A percentile compares a stretch with the other conserved stretches of the same genome.
These are phyloP conservation scores for Auricularia auricula-judae DNA, from an alignment of 768 basidiomycete species.

Conservation along the genomic window DNA sequence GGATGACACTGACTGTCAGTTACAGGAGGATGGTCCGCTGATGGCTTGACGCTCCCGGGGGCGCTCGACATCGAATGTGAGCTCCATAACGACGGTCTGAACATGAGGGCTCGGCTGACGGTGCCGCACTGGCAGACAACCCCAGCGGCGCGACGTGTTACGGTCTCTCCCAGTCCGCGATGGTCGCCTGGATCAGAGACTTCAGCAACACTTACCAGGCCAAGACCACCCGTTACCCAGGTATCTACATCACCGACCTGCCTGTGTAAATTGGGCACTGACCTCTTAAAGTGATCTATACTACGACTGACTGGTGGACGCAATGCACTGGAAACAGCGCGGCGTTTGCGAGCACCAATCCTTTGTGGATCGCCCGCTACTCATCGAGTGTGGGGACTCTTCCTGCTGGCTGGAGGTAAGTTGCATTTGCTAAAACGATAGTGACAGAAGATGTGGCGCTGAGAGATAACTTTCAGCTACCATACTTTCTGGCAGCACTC, in stretches of 20 bases:
- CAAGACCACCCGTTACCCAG: slow-evolving; percentile 33
- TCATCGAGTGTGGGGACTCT: slow-evolving; percentile 39
- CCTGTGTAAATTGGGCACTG: not conserved
- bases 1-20: slow-evolving; percentile 13
- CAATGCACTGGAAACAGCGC: slow-evolving; percentile 51
- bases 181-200: slow-evolving; percentile 54
- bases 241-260: not conserved
- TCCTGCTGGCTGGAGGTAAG: slow-evolving; percentile 47
- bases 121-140: not conserved
- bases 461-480: slow-evolving; percentile 2
- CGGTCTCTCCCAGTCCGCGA: slow-evolving; percentile 36
- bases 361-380: slow-evolving; percentile 52
- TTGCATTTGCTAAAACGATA: not conserved
- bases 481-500: slow-evolving; percentile 22
- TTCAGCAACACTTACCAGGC: slow-evolving; percentile 51
- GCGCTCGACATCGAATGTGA: slow-evolving; percentile 53
- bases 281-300: slow-evolving; percentile 39
- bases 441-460: not conserved
- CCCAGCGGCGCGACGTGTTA: slow-evolving; percentile 39
- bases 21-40: slow-evolving; percentile 33
- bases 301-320: slow-evolving; percentile 58
- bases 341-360: slow-evolving; percentile 37
- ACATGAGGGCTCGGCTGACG: not conserved
- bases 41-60: slow-evolving; percentile 53
- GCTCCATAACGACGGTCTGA: slow-evolving; percentile 7